Evolutionary conservation across 2,329 filamentous ascomycete species (phyloP).

Genomic region (Botryosphaeria agaves): DNA sequence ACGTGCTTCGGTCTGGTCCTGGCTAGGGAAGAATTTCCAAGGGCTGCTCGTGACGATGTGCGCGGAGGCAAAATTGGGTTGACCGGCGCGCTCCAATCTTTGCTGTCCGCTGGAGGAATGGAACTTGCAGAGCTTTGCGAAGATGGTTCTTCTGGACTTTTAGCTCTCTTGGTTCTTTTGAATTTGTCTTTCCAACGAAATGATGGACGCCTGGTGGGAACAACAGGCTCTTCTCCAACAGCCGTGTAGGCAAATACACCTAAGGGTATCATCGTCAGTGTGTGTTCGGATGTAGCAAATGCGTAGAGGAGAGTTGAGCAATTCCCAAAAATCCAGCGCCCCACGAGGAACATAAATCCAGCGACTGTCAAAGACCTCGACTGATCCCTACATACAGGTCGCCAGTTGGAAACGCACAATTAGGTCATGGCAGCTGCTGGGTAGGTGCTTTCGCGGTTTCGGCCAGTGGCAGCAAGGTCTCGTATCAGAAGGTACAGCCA

Average conservation of each 20-base stretch:
- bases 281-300: too few relatives aligned
- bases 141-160: not conserved
- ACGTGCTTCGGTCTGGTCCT: constrained; percentile 22
- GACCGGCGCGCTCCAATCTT: not conserved
- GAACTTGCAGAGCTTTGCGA: not conserved
- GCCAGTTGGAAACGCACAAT: too few relatives aligned
- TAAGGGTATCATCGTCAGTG: constrained; percentile 22
- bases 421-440: too few relatives aligned
- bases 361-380: too few relatives aligned
- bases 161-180: constrained; percentile 12
- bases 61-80: constrained; percentile 9
- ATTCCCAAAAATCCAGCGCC: too few relatives aligned
- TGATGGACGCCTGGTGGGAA: too few relatives aligned
- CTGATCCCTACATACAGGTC: too few relatives aligned
- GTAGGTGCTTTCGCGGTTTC: too few relatives aligned
- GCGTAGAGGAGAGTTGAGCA: too few relatives aligned
- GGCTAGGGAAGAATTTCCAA: constrained; percentile 3
- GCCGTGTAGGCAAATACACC: constrained; percentile 19
- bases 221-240: constrained; percentile 10
- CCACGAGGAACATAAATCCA: too few relatives aligned
- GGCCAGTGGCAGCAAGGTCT: too few relatives aligned
- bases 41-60: not conserved
- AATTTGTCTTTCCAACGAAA: constrained; percentile 17
- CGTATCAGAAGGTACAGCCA: too few relatives aligned
- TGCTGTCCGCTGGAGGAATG: not conserved